Base-by-base conservation (phyloP, 306 rosid species). In the Rosa multiflora region DNA sequence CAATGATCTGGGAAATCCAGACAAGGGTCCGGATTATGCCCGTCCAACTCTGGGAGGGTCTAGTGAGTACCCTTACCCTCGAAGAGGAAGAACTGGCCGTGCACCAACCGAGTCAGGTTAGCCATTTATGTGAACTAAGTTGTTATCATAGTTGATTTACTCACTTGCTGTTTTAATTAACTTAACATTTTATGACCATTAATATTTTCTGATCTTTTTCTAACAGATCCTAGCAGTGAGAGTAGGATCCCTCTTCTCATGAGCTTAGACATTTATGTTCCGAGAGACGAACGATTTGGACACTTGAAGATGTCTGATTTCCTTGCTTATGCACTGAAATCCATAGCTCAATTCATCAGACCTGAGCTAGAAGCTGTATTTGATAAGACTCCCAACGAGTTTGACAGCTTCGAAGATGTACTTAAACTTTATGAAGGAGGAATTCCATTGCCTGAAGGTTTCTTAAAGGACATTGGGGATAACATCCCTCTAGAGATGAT, bases 271-370 rank as follows among this genome's bases (percentile, higher is more conserved):
- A 88, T 92, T 73, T 92, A 92, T 59, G 97, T 92, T 48, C 99
- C 99, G 13, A 87, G 91, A 80, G 97, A 92, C 48, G 99, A 94
- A 72, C 76, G 91, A 76, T 94, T 94, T 70, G 97, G 95, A 10
- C 98, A 95, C 83, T 72, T 92, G 89, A 95, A 95, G 84, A 32
- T 92, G 91, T 49, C 97, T 13, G 98, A 95, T 61, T 93, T 93
- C 79, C 97, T 95, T 35, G 94, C 81, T 62, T 83, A 85, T 83
- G 93, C 90, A 59, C 29, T 92, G 72, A 91, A 95, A 78, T 85
- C 97, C 46, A 21, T 91, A 49, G 88, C 76, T 56, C 97, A 91
- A 67, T 77, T 93, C 49, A 14, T 92, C 26, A 83, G 81, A 55
- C 99, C 98, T 4, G 94, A 85, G 86, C 66, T 95, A 18, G 91